These are phyloP conservation scores for Chrysochromulina tobinii DNA, from an alignment of 78 protist species.

Conservation along the genomic window DNA sequence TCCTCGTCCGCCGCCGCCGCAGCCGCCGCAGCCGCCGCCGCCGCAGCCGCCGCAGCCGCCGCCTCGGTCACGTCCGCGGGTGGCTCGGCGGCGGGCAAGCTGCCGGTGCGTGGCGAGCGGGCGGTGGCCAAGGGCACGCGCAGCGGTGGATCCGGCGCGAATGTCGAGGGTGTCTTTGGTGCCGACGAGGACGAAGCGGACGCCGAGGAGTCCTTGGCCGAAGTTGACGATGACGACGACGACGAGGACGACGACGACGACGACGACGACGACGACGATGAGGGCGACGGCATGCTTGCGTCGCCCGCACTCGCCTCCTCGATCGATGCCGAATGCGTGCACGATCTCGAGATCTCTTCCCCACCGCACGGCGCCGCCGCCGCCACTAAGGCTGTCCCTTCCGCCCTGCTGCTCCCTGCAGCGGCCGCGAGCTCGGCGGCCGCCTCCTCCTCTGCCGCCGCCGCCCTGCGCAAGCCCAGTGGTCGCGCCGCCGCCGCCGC, in stretches of 20 bases:
- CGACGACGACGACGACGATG: constrained; percentile 34
- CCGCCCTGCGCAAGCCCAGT: background rate
- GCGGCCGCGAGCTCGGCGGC: background rate
- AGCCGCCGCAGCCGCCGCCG: too few species aligned
- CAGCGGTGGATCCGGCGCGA: constrained; percentile 33
- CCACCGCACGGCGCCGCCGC: background rate
- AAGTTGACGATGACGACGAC: background rate
- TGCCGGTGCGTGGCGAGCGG: too few species aligned
- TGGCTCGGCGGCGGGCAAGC: too few species aligned
- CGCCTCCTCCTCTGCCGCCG: background rate
- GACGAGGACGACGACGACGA: background rate
- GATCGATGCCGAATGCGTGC: background rate
- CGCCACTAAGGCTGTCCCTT: background rate
- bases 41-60: too few species aligned
- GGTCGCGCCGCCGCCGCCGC: background rate
- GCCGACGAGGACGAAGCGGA: background rate
- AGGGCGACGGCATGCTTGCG: background rate
- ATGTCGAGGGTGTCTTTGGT: too few species aligned
- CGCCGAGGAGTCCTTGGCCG: background rate
- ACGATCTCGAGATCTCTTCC: background rate
- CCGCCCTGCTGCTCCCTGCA: background rate
- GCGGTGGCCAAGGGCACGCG: too few species aligned
- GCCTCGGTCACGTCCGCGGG: too few species aligned
- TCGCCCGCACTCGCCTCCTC: background rate
- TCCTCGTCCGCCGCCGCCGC: too few species aligned